Evolutionary conservation across 306 rosid species (phyloP).

Genomic region (Ceratonia siliqua): DNA sequence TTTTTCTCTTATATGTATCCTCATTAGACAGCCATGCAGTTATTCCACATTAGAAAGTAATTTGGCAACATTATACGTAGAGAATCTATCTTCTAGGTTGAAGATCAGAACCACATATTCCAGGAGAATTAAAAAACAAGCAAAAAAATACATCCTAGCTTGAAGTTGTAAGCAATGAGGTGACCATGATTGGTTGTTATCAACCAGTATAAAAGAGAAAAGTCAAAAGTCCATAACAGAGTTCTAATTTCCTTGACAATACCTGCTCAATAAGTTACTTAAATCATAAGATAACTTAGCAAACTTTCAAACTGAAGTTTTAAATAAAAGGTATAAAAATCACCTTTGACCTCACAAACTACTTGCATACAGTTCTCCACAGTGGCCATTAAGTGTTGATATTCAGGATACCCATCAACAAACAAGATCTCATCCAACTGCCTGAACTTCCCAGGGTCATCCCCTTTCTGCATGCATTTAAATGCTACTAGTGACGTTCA

Average conservation of each 20-base stretch:
- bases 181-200: not conserved
- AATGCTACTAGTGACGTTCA: conserved; percentile 22
- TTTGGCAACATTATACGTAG: not conserved
- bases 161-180: not conserved
- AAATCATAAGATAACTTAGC: not conserved
- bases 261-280: conserved; percentile 16
- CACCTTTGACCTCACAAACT: conserved; percentile 86
- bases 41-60: not conserved
- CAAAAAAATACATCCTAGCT: not conserved
- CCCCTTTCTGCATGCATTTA: conserved; percentile 69
- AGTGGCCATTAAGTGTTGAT: conserved; percentile 63
- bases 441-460: conserved; percentile 85
- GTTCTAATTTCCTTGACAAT: conserved; percentile 14
- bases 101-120: not conserved
- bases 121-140: conserved; percentile 1
- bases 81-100: not conserved
- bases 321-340: conserved; percentile 7
- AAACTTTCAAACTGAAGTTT: conserved; percentile 7
- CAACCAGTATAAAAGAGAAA: conserved; percentile 14
- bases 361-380: conserved; percentile 81
- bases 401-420: conserved; percentile 80
- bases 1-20: not conserved
- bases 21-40: conserved; percentile 8
- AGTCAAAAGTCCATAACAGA: conserved; percentile 13
- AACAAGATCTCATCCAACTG: conserved; percentile 81